A percentile compares a stretch with the other conserved stretches of the same genome.
These are phyloP conservation scores for Trichoderma erinaceum DNA, from an alignment of 495 filamentous ascomycete genomes.

Conservation along the genomic window DNA sequence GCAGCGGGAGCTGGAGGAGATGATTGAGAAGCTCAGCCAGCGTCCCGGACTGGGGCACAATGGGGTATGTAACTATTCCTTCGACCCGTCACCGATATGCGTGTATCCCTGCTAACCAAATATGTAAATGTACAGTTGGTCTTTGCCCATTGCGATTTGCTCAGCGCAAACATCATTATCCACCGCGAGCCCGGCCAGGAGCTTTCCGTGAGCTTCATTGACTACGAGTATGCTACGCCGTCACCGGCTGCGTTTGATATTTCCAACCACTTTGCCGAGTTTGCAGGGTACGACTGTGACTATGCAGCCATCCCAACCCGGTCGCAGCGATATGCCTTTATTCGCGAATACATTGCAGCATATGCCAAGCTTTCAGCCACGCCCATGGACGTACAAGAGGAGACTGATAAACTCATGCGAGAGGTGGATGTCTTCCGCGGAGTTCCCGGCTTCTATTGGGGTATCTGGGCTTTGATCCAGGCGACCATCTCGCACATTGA, in stretches of 20 bases:
- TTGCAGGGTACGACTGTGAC: constrained; percentile 96
- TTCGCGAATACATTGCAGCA: constrained; percentile 67
- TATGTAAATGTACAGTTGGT: constrained; percentile 52
- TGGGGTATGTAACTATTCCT: constrained; percentile 51
- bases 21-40: constrained; percentile 64
- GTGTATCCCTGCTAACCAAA: constrained; percentile 21
- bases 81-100: neutral
- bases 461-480: constrained; percentile 95
- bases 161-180: constrained; percentile 92
- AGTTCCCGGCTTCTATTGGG: constrained; percentile 83
- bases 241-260: constrained; percentile 97
- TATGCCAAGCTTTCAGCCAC: constrained; percentile 47
- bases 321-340: constrained; percentile 70
- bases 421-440: constrained; percentile 88
- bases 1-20: constrained; percentile 65
- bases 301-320: constrained; percentile 74
- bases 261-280: constrained; percentile 98
- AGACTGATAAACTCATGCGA: constrained; percentile 53
- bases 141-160: constrained; percentile 91
- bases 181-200: constrained; percentile 43
- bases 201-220: constrained; percentile 77
- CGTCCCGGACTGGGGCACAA: constrained; percentile 64
- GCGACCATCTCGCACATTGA: constrained; percentile 92
- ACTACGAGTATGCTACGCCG: constrained; percentile 95
- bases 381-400: constrained; percentile 50